Conservation (phyloP, 331 rosid species). For the Spiraea crenata region DNA sequence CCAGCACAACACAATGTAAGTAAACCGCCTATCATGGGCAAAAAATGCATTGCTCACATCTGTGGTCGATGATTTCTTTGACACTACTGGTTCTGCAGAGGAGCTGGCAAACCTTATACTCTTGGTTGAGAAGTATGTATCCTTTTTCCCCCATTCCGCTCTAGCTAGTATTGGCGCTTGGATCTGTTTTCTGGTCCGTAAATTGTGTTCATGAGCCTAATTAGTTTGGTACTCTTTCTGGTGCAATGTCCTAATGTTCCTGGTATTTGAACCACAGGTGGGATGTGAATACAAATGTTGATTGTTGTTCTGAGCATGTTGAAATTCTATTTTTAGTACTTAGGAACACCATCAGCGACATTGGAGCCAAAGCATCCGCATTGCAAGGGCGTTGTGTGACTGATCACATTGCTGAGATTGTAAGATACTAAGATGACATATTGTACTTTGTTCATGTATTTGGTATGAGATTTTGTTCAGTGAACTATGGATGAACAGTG, state of each 20-base stretch:
- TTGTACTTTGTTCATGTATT: too few species aligned
- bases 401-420: conserved; percentile 52
- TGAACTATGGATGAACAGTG: too few species aligned
- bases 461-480: too few species aligned
- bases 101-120: conserved; percentile 63
- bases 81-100: conserved; percentile 61
- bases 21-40: conserved; percentile 80
- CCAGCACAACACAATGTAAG: too few species aligned
- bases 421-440: conserved; percentile 31
- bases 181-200: not conserved
- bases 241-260: not conserved
- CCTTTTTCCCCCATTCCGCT: not conserved
- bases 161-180: not conserved
- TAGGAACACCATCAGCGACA: conserved; percentile 55
- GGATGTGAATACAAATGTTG: conserved; percentile 52
- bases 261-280: conserved; percentile 52
- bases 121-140: conserved; percentile 63
- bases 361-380: conserved; percentile 50
- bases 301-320: conserved; percentile 64
- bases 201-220: not conserved
- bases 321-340: conserved; percentile 65
- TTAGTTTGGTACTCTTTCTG: not conserved
- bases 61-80: conserved; percentile 81
- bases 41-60: conserved; percentile 69
- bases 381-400: conserved; percentile 57